These are phyloP conservation scores for Mucor sp. DNA, from an alignment of 371 early-diverging fungal genomes.

Conservation along the genomic window DNA sequence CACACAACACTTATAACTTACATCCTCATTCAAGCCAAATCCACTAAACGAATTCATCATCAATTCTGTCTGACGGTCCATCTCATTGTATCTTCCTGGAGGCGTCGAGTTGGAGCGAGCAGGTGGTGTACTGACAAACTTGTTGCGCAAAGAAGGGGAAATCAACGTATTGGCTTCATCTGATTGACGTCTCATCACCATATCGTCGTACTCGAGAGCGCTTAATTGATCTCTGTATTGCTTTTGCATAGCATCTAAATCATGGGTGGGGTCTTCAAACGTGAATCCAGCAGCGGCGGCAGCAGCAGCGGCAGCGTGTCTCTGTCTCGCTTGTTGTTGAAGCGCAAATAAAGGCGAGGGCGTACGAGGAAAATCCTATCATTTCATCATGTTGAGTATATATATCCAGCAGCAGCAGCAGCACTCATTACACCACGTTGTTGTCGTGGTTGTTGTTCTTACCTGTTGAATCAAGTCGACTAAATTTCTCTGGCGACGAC, in stretches of 20 bases:
- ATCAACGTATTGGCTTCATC: conserved; percentile 15
- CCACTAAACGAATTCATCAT: conserved; percentile 37
- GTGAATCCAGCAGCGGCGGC: conserved; percentile 14
- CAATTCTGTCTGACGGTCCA: conserved; percentile 31
- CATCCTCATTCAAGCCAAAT: conserved; percentile 42
- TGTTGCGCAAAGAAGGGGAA: conserved; percentile 40
- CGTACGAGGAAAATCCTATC: conserved; percentile 83
- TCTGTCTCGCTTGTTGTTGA: conserved; percentile 55
- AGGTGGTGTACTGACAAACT: conserved; percentile 35
- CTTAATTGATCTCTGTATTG: conserved; percentile 35
- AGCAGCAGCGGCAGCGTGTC: conserved; percentile 45
- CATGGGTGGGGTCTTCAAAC: conserved; percentile 24
- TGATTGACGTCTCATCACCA: conserved; percentile 11
- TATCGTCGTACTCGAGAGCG: conserved; percentile 31
- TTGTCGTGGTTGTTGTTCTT: too few species aligned
- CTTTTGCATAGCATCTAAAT: conserved; percentile 33
- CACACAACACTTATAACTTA: conserved; percentile 7
- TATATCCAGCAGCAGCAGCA: neutral
- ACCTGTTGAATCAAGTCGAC: conserved; percentile 46
- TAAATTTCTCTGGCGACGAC: conserved; percentile 32
- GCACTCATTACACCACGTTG: neutral
- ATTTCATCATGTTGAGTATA: neutral
- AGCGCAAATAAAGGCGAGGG: conserved; percentile 81
- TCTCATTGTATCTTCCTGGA: conserved; percentile 35
- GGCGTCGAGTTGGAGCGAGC: conserved; percentile 54